Base-by-base conservation (phyloP, 345 rosid species). In the Eucalyptus marginata region DNA sequence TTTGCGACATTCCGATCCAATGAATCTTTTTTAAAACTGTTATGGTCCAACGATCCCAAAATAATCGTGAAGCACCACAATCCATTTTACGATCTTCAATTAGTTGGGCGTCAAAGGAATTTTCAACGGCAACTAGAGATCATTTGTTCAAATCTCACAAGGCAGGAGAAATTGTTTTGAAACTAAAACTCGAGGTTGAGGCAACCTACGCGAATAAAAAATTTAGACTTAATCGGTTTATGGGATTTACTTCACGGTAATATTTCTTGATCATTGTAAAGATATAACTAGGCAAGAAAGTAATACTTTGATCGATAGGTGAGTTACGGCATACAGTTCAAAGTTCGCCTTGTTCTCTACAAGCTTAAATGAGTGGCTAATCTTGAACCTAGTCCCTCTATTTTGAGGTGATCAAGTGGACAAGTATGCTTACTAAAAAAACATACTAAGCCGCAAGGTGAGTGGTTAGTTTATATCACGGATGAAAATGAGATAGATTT, bases 121-220 rank as follows among this genome's bases (percentile, higher is more conserved):
- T 64, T 64, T 64, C 36, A 8, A 7, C 3, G 3, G 20, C 18
- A 64, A 64, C 5, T n/a, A n/a, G 3, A n/a, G 40, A 4, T 40
- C 47, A 22, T 76, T 5, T 6, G 1, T 40, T 76, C 27, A 76
- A 43, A 76, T 36, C 27, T 76, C 29, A 17, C 5, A 16, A 76
- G 24, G 0, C 4, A 0, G 1, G 1, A 10, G 8, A 76, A 76
- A 76, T 40, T 40, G 4, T 7, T 22, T 40, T 76, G 8, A 15
- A 25, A 76, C 44, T 76, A 40, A 22, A 29, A 25, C 8, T 40
- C 13, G 15, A 76, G 15, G 15, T 76, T 13, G 3, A 76, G 5
- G 25, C 44, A 71, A 76, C 15, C 13, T 76, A 25, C 0, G 3
- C 9, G 1, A 4, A 40, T 20, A 0, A 40, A 76, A 76, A 24